Conservation (phyloP, 345 rosid genomes). For the Theobroma cacao region DNA sequence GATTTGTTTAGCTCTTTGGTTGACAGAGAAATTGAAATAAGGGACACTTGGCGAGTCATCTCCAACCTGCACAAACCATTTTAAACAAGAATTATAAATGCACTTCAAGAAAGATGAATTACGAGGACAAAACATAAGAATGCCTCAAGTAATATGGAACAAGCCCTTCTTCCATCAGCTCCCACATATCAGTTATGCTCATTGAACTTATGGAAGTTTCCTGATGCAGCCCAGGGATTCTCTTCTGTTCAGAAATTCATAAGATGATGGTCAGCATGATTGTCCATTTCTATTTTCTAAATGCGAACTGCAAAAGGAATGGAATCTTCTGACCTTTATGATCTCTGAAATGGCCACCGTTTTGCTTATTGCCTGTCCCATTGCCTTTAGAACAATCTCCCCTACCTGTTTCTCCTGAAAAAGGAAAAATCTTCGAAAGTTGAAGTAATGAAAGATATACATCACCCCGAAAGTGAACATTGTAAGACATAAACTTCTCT, state of each 20-base stretch:
- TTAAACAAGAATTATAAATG: not conserved
- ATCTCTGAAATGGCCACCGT: not conserved
- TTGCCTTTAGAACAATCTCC: not conserved
- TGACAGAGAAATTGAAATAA: not conserved
- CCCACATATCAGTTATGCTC: constrained; percentile 41
- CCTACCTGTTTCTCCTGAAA: not conserved
- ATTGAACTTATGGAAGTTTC: constrained; percentile 35
- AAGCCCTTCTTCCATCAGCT: constrained; percentile 42
- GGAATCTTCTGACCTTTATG: not conserved
- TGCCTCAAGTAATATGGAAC: constrained; percentile 13
- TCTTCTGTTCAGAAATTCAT: not conserved
- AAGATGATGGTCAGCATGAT: no score
- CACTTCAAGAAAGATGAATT: not conserved
- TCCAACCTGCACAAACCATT: not conserved
- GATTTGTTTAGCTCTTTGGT: not conserved
- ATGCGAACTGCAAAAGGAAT: no score
- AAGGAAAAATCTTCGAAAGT: not conserved
- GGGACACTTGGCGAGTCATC: not conserved
- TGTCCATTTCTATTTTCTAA: no score
- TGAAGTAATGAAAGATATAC: not conserved
- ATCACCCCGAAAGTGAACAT: no score
- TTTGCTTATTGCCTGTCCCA: constrained; percentile 1
- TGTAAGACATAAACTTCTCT: no score
- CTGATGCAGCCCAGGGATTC: constrained; percentile 19
- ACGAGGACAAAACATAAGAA: not conserved